A percentile compares a stretch with the other conserved stretches of the same genome.
phyloP scores from a whole-genome alignment of 1,284 basidiomycete species.

The Apiotrichum veenhuisii region DNA sequence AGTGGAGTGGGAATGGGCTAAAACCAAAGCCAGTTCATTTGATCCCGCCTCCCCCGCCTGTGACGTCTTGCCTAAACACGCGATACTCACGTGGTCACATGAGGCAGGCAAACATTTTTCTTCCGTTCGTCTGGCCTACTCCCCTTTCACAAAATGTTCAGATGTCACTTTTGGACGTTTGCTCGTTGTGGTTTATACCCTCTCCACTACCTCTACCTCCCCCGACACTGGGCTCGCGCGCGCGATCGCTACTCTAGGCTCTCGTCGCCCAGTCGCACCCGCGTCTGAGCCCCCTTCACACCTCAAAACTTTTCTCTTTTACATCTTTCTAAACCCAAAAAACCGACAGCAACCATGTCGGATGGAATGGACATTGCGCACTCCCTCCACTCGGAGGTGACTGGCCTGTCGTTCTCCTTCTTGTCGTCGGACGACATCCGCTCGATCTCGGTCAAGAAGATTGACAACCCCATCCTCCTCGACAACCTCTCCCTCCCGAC shows the following conservation, averaged over 20 bases:
- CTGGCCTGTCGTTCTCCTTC: slow-evolving; percentile 90
- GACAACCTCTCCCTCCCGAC: slow-evolving; percentile 93
- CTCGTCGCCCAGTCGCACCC: slow-evolving; percentile 13
- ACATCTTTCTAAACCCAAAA: neutral
- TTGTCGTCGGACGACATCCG: slow-evolving; percentile 86
- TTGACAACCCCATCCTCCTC: slow-evolving; percentile 87
- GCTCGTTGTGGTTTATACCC: neutral
- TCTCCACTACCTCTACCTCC: slow-evolving; percentile 4
- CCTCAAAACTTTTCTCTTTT: neutral
- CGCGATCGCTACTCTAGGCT: slow-evolving; percentile 2
- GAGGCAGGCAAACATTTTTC: neutral
- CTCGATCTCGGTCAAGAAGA: slow-evolving; percentile 93
- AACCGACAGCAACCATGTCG: neutral
- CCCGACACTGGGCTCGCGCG: slow-evolving; percentile 10
- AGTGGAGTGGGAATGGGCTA: no score
- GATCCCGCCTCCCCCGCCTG: no score
- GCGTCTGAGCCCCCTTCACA: slow-evolving; percentile 11
- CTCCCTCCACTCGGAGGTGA: slow-evolving; percentile 77
- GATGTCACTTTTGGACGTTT: neutral
- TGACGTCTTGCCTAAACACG: neutral
- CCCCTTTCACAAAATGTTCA: neutral
- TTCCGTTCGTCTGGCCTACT: neutral
- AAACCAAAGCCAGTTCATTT: no score
- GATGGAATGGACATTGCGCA: slow-evolving; percentile 83
- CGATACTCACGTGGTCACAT: neutral